A percentile compares a stretch with the other conserved stretches of the same genome.
phyloP scores from a whole-genome alignment of 2,329 filamentous ascomycete genomes.

The Geosmithia morbida region DNA sequence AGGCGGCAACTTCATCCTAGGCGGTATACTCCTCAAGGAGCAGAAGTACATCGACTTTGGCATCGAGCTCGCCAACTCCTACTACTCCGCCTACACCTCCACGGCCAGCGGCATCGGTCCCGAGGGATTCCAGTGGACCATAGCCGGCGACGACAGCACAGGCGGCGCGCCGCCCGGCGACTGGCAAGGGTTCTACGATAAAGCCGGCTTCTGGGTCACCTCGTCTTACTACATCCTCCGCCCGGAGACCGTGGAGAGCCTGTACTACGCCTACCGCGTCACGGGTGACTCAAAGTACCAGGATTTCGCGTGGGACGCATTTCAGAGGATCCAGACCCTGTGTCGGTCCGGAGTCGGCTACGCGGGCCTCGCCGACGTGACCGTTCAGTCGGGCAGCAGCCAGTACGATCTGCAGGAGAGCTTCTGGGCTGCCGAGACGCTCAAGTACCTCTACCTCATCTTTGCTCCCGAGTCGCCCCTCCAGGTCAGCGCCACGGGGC shows the following conservation, averaged over 20 bases:
- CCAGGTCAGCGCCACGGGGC: not conserved
- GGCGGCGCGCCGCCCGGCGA: conserved; percentile 28
- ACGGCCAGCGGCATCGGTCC: conserved; percentile 37
- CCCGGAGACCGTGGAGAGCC: conserved; percentile 67
- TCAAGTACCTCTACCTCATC: conserved; percentile 64
- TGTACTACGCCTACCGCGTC: conserved; percentile 64
- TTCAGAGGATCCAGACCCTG: conserved; percentile 42
- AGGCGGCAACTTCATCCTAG: conserved; percentile 35
- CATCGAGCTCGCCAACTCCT: conserved; percentile 31
- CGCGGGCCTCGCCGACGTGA: conserved; percentile 46
- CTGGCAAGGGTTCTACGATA: conserved; percentile 5
- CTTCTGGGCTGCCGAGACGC: conserved; percentile 60
- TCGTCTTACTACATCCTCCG: conserved; percentile 44
- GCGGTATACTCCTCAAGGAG: conserved; percentile 25
- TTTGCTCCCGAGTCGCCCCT: conserved; percentile 17
- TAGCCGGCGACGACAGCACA: conserved; percentile 26
- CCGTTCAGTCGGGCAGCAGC: conserved; percentile 21
- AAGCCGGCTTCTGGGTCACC: conserved; percentile 1
- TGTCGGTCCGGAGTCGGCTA: conserved; percentile 51
- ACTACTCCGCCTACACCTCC: conserved; percentile 33
- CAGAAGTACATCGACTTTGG: conserved; percentile 27
- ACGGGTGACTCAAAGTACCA: conserved; percentile 51
- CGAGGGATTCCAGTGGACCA: conserved; percentile 35
- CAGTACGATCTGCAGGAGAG: conserved; percentile 50
- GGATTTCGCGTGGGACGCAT: conserved; percentile 47